Conservation (phyloP, 2,329 filamentous ascomycete genomes). For the Stylonectria norvegica region DNA sequence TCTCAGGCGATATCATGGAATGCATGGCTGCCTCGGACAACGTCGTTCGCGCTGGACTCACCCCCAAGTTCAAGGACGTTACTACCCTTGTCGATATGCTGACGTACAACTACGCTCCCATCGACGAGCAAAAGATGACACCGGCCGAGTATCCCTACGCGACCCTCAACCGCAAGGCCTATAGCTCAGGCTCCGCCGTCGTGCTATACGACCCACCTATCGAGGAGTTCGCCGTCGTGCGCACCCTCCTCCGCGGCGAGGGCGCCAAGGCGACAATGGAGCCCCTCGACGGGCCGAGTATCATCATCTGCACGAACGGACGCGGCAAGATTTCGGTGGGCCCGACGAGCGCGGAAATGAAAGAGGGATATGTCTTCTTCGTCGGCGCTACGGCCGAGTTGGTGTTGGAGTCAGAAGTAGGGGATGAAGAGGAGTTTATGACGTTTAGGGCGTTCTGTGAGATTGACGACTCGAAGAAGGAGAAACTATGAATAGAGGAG, state of each 20-base stretch:
- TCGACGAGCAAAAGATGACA: conserved; percentile 89
- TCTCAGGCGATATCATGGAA: conserved; percentile 92
- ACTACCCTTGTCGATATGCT: conserved; percentile 83
- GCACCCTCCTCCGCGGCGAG: conserved; percentile 66
- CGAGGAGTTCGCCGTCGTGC: conserved; percentile 89
- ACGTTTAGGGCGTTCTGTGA: conserved; percentile 96
- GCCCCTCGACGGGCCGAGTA: conserved; percentile 80
- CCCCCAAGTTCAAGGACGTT: conserved; percentile 98
- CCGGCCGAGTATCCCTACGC: conserved; percentile 83
- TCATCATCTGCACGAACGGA: conserved; percentile 85
- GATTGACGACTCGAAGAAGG: conserved; percentile 49
- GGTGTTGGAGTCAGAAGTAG: conserved; percentile 66
- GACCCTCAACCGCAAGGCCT: conserved; percentile 75
- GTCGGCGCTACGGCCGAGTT: conserved; percentile 85
- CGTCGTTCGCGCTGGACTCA: conserved; percentile 94
- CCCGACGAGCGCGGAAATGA: conserved; percentile 70
- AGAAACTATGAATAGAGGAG: conserved; percentile 21
- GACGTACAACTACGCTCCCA: conserved; percentile 93
- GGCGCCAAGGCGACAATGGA: conserved; percentile 87
- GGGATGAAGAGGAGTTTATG: conserved; percentile 66
- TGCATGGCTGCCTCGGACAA: conserved; percentile 99
- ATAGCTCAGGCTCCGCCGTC: conserved; percentile 70
- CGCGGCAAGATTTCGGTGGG: conserved; percentile 82
- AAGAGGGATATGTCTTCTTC: conserved; percentile 73
- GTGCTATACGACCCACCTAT: conserved; percentile 92